phyloP scores from a whole-genome alignment of 345 rosid genomes.

The Gossypium rotundifolium region DNA sequence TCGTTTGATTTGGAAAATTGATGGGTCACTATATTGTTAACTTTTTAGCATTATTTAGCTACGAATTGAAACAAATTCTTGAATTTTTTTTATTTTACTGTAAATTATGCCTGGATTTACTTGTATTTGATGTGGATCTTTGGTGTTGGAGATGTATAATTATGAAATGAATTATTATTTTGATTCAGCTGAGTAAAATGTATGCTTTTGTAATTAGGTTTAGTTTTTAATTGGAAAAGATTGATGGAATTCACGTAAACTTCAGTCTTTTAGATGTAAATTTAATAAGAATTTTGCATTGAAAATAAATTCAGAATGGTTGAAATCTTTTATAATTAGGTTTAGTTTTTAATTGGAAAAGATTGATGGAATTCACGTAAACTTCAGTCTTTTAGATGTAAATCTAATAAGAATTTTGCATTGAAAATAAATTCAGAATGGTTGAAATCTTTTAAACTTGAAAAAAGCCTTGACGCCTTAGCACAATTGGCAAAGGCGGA shows the following conservation, averaged over 20 bases:
- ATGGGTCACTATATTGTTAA: background rate
- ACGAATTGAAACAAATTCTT: background rate
- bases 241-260: background rate
- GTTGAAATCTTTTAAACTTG: background rate
- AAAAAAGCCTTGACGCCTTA: too few relatives aligned
- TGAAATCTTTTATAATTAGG: background rate
- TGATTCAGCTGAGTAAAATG: background rate
- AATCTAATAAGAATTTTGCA: background rate
- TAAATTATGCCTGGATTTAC: background rate
- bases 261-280: background rate
- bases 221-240: too few relatives aligned
- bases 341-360: too few relatives aligned
- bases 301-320: background rate
- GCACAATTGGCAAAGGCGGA: too few relatives aligned
- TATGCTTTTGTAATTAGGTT: too few relatives aligned
- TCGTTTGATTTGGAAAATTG: background rate
- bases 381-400: background rate
- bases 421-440: background rate
- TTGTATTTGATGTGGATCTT: background rate
- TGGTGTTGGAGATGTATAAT: background rate
- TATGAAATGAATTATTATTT: background rate
- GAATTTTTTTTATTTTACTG: background rate
- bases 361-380: background rate
- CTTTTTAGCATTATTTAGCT: background rate
- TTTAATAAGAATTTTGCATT: background rate